Conservation (phyloP, 768 basidiomycete genomes). For the Boletellus ananas region DNA sequence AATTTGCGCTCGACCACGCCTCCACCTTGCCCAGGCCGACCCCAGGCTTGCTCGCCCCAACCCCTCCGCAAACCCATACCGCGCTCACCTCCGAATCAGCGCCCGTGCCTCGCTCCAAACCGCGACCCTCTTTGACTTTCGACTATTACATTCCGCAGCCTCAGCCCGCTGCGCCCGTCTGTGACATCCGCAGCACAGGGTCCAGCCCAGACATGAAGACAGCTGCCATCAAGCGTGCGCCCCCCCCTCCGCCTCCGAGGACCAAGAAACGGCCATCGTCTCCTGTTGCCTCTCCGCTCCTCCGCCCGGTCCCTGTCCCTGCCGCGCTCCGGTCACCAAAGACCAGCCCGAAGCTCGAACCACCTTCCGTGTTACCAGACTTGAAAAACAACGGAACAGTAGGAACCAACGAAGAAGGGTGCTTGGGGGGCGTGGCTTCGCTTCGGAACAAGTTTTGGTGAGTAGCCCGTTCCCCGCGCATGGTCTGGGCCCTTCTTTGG, state of each 20-base stretch:
- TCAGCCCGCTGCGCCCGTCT: conserved; percentile 24
- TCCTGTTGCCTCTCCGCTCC: conserved; percentile 45
- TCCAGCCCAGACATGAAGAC: conserved; percentile 54
- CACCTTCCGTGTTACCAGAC: not conserved
- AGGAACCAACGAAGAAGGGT: conserved; percentile 15
- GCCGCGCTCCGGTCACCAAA: conserved; percentile 18
- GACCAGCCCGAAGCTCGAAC: conserved; percentile 19
- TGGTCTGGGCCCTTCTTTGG: not conserved
- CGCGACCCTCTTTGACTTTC: conserved; percentile 31
- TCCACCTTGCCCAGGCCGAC: conserved; percentile 2
- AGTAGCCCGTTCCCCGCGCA: conserved; percentile 25
- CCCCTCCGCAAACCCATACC: conserved; percentile 6
- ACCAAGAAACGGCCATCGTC: conserved; percentile 35
- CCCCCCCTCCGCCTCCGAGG: conserved; percentile 49
- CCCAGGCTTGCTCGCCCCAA: not conserved
- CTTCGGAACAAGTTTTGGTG: conserved; percentile 47
- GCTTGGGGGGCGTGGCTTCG: conserved; percentile 34
- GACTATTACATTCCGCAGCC: conserved; percentile 16
- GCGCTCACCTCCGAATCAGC: conserved; percentile 28
- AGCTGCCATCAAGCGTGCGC: conserved; percentile 42
- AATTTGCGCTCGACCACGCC: conserved; percentile 47
- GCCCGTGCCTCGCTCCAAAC: conserved; percentile 40
- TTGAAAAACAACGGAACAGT: conserved; percentile 1
- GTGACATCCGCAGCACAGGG: conserved; percentile 42
- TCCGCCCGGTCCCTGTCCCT: conserved; percentile 48